These are phyloP conservation scores for Eucalyptus paniculata DNA, from an alignment of 345 rosid genomes.

Conservation along the genomic window DNA sequence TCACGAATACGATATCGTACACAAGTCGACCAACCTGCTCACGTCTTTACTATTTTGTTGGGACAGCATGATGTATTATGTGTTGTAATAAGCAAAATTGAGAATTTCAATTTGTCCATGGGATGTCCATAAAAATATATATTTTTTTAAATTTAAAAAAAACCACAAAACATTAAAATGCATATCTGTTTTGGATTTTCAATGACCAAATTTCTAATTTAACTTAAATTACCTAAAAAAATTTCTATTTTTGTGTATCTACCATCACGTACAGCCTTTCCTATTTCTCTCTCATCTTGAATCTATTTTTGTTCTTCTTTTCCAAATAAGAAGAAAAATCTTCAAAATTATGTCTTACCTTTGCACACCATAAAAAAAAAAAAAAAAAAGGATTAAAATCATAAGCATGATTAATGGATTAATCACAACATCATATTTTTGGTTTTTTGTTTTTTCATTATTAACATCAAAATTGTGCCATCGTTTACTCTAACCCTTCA, in stretches of 20 bases:
- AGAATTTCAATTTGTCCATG: not conserved
- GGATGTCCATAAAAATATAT: not conserved
- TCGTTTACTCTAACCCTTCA: not conserved
- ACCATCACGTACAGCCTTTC: too few species aligned
- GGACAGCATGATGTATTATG: too few species aligned
- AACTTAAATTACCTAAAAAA: too few species aligned
- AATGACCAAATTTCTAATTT: rapidly evolving
- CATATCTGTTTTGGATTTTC: too few species aligned
- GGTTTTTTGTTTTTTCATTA: not conserved
- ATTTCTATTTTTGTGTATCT: too few species aligned
- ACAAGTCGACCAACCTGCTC: rapidly evolving
- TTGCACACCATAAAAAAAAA: too few species aligned
- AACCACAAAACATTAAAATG: not conserved
- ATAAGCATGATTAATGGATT: not conserved
- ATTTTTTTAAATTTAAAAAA: too few species aligned
- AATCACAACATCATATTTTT: not conserved
- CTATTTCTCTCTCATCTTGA: too few species aligned
- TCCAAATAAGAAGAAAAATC: not conserved
- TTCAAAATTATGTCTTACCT: rapidly evolving
- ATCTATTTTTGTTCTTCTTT: too few species aligned
- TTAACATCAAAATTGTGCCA: rapidly evolving
- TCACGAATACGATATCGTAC: rapidly evolving
- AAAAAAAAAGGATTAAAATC: too few species aligned
- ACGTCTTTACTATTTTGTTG: not conserved
- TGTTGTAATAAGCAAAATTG: too few species aligned